Conservation (phyloP, 78 protist species). For the Isochrysis galbana region DNA sequence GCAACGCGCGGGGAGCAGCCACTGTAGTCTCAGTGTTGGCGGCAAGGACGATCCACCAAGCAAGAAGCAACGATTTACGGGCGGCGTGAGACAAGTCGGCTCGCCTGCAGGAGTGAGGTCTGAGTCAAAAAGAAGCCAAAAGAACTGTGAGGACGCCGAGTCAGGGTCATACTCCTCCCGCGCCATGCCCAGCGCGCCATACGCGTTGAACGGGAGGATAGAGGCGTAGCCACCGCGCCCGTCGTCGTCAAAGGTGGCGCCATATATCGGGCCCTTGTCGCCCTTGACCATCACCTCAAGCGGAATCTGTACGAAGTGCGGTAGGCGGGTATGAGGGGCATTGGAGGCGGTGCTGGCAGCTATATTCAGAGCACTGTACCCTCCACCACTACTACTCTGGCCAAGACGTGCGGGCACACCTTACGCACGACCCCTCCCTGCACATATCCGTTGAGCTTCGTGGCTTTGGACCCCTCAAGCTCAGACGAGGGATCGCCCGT, state of each 20-base stretch:
- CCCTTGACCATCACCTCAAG: neutral
- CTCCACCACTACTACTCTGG: too few relatives aligned
- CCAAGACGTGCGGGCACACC: too few relatives aligned
- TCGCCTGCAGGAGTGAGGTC: conserved; percentile 21
- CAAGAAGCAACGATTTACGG: too few relatives aligned
- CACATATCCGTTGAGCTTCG: neutral
- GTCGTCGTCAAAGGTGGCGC: conserved; percentile 18
- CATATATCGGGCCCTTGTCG: neutral
- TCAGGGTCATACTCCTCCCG: conserved; percentile 6
- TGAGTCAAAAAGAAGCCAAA: conserved; percentile 23
- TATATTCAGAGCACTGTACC: too few relatives aligned
- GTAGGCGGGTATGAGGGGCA: too few relatives aligned
- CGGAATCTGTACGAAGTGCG: too few relatives aligned
- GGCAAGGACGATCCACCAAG: too few relatives aligned
- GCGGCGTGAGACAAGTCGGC: too few relatives aligned
- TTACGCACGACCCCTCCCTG: neutral
- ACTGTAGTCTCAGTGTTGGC: too few relatives aligned
- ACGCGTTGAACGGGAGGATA: conserved; percentile 7
- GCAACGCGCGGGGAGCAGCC: too few relatives aligned
- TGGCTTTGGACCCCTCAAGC: neutral
- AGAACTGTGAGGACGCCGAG: conserved; percentile 22
- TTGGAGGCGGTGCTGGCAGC: too few relatives aligned
- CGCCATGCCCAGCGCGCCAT: conserved; percentile 32
- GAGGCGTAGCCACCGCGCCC: neutral
- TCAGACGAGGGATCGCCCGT: neutral